phyloP scores from a whole-genome alignment of 305 asterid genomes.

The Fraxinus dipetala region DNA sequence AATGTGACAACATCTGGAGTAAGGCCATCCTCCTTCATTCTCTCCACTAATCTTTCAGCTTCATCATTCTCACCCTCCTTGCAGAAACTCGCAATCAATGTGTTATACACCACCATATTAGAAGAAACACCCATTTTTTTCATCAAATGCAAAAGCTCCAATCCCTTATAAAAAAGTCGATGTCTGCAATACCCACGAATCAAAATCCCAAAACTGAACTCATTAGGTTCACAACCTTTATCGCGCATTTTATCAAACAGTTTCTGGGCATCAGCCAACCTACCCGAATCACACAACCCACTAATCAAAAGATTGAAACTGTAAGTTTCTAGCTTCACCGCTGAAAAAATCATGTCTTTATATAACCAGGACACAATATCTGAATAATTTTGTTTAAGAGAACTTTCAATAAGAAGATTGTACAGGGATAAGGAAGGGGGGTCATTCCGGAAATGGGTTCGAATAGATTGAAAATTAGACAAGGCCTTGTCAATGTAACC shows the following conservation, averaged over 20 bases:
- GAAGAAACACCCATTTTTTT: slow-evolving; percentile 45
- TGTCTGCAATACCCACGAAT: slow-evolving; percentile 62
- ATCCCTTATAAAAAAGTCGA: slow-evolving; percentile 52
- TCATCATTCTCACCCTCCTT: slow-evolving; percentile 61
- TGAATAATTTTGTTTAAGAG: slow-evolving; percentile 34
- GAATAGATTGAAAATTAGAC: slow-evolving; percentile 59
- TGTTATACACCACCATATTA: slow-evolving; percentile 68
- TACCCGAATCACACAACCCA: slow-evolving; percentile 58
- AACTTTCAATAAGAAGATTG: slow-evolving; percentile 58
- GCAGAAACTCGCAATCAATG: slow-evolving; percentile 60
- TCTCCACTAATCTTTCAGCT: slow-evolving; percentile 80
- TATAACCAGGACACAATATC: slow-evolving; percentile 52
- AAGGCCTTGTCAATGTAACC: slow-evolving; percentile 50
- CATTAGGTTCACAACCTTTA: slow-evolving; percentile 73
- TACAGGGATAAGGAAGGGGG: slow-evolving; percentile 56
- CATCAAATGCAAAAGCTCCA: slow-evolving; percentile 71
- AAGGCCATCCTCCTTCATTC: slow-evolving; percentile 79
- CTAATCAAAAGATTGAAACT: slow-evolving; percentile 71
- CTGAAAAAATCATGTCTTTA: slow-evolving; percentile 61
- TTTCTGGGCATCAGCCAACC: slow-evolving; percentile 63
- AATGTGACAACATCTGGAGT: slow-evolving; percentile 76
- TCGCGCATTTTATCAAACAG: slow-evolving; percentile 70
- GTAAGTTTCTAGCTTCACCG: slow-evolving; percentile 56
- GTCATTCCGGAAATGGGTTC: slow-evolving; percentile 36
- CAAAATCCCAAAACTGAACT: slow-evolving; percentile 70